Base-by-base conservation (phyloP, 345 rosid species). In the Ceriops decandra region DNA sequence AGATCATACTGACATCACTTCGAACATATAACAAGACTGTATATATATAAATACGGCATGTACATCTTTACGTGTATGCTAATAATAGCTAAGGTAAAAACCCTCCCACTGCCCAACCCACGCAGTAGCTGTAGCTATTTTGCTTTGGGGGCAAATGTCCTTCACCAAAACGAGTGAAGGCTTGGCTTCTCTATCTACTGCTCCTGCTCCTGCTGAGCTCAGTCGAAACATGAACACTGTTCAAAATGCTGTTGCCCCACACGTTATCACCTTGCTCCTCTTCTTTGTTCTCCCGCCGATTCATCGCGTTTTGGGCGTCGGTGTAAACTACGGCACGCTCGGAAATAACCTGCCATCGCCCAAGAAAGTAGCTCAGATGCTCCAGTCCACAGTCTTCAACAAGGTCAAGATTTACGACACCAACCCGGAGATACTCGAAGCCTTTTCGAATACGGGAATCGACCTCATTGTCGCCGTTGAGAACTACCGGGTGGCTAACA, bases 291-390 rank as follows among this genome's bases (percentile, higher is more conserved):
- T 77, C 47, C 11, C 61, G 58, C 53, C 57, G 2, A 17, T 52
- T 49, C 57, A 4, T 19, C 22, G 10, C 60, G 81, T 69, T 30
- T 66, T 69, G 35, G 69, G 82, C 65, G 85, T 85, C 52, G 88
- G 92, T 7, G 68, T 84, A 46, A 87, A 85, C 87, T 85, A 87
- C 60, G 86, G 92, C 21, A 87, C 92, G 16, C 74, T 85, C 8
- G 92, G 88, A 17, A 85, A 75, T 81, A 82, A 87, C 85, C 86
- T 87, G 54, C 92, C 89, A 4, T 74, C 88, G 0, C 92, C 90
- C 0, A 81, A 81, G 52, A 81, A 53, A 72, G 90, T 88, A 57
- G 90, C 93, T 6, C 83, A 78, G 64, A 86, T 88, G 69, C 90
- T 88, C 59, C 87, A 77, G 61, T 84, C 93, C 58, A 88, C 93